Base-by-base conservation (phyloP, 768 basidiomycete species). In the Zangia roseola region DNA sequence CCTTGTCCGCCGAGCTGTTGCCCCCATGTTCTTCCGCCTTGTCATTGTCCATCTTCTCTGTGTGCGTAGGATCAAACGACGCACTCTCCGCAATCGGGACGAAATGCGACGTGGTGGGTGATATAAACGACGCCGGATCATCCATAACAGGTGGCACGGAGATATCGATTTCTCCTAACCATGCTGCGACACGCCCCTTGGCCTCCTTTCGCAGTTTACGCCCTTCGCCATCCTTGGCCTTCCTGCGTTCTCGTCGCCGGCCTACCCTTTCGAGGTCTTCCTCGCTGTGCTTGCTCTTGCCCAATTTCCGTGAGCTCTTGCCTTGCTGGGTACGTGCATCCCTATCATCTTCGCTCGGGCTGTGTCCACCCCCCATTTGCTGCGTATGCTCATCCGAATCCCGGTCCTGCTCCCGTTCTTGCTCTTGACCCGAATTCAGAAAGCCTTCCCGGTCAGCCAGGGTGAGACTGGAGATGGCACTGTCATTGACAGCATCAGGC, bases 111-210 rank as follows among this genome's bases (percentile, higher is more conserved):
- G 50, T 20, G 3, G 49, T 40, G 21, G 68, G 61, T 13, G 75
- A 72, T 26, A 75, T 69, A 34, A 59, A 52, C 5, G 72, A 69
- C 9, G 45, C 33, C 10, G 55, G 48, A 21, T 70, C 63, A 28
- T 83, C 77, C 47, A 76, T 67, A 19, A 45, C 48, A 43, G 77
- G 77, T 2, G 82, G 80, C 5, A 69, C 72, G 35, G 77, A 78
- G 5, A 78, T 73, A 43, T 84, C 83, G 40, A 90, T 81, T 9
- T 69, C 74, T 24, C 84, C 88, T 50, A 91, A 57, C 88, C 88
- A 91, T 8, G 83, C 86, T 9, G 88, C 76, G n/a, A 91, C 82
- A 20, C 86, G 71, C 7, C 87, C 86, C 51, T 86, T 85, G 10
- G 82, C 81, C 6, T 80, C 72, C 43, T 70, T 65, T 39, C 71